A percentile compares a stretch with the other conserved stretches of the same genome.
Conservation (phyloP, 2,329 filamentous ascomycete genomes). For the Huntiella bhutanensis region DNA sequence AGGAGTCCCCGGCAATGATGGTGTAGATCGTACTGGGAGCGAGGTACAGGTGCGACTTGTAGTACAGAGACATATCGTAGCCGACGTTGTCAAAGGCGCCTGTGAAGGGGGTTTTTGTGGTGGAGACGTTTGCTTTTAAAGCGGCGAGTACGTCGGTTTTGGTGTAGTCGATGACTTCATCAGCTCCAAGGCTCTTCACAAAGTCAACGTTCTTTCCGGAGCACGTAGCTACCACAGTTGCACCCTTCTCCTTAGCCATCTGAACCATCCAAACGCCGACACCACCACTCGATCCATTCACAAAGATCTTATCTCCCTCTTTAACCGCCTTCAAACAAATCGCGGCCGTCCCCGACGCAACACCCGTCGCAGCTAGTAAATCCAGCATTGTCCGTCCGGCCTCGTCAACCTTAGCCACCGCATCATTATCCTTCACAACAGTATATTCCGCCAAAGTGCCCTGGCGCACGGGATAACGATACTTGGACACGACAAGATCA, state of each 20-base stretch:
- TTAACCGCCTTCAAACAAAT: not conserved
- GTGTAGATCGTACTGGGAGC: conserved; percentile 28
- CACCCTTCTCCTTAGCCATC: conserved; percentile 42
- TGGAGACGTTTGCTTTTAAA: conserved; percentile 26
- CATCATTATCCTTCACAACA: conserved; percentile 16
- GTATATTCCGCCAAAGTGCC: conserved; percentile 28
- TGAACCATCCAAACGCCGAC: conserved; percentile 43
- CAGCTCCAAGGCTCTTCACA: conserved; percentile 40
- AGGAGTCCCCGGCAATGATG: conserved; percentile 26
- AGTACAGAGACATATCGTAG: conserved; percentile 32
- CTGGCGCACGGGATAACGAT: conserved; percentile 16
- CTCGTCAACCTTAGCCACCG: conserved; percentile 5
- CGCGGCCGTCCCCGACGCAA: conserved; percentile 20
- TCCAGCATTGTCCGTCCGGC: conserved; percentile 22
- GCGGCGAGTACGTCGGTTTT: conserved; percentile 25
- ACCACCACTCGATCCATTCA: conserved; percentile 48
- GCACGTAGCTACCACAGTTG: conserved; percentile 40
- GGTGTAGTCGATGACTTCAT: conserved; percentile 45
- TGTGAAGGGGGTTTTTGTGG: conserved; percentile 21
- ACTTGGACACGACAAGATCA: conserved; percentile 25
- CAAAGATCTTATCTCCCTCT: conserved; percentile 37
- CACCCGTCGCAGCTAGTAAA: conserved; percentile 28
- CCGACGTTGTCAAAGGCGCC: conserved; percentile 42
- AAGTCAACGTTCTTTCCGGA: conserved; percentile 39
- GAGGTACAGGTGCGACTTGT: conserved; percentile 30